Conservation (phyloP, 768 basidiomycete species). For the Phylloporus sp. region DNA sequence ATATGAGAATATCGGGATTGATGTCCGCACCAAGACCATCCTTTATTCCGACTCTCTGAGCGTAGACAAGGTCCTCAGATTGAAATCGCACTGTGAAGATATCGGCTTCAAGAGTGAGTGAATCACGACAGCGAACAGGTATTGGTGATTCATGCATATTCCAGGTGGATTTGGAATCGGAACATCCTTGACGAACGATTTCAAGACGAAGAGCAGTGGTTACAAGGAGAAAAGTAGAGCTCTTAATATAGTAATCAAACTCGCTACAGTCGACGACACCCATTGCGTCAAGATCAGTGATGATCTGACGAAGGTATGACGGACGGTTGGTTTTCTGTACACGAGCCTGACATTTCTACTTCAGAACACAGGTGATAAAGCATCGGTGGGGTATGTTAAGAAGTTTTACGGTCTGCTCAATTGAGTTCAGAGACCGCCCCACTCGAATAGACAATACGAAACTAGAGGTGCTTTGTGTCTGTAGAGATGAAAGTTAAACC, state of each 20-base stretch:
- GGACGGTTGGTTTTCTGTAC: background rate
- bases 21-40: conserved; percentile 60
- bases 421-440: background rate
- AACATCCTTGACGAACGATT: conserved; percentile 90
- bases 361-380: conserved; percentile 67
- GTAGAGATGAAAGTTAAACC: background rate
- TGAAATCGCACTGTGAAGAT: conserved; percentile 70
- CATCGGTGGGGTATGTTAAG: conserved; percentile 59
- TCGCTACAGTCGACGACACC: conserved; percentile 65
- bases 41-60: conserved; percentile 84
- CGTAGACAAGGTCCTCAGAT: conserved; percentile 61
- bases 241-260: conserved; percentile 94
- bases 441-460: background rate
- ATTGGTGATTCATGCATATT: background rate
- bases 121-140: background rate
- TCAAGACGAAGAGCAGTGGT: conserved; percentile 43
- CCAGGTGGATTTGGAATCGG: conserved; percentile 91
- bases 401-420: conserved; percentile 9
- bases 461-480: background rate
- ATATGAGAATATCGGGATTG: conserved; percentile 69
- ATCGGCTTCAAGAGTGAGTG: conserved; percentile 63
- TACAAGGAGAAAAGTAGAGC: conserved; percentile 67
- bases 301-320: conserved; percentile 71
- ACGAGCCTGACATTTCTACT: background rate
- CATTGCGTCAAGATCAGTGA: conserved; percentile 94